Evolutionary conservation across 1,284 basidiomycete genomes (phyloP).

Genomic region (Cutaneotrichosporon sp.): DNA sequence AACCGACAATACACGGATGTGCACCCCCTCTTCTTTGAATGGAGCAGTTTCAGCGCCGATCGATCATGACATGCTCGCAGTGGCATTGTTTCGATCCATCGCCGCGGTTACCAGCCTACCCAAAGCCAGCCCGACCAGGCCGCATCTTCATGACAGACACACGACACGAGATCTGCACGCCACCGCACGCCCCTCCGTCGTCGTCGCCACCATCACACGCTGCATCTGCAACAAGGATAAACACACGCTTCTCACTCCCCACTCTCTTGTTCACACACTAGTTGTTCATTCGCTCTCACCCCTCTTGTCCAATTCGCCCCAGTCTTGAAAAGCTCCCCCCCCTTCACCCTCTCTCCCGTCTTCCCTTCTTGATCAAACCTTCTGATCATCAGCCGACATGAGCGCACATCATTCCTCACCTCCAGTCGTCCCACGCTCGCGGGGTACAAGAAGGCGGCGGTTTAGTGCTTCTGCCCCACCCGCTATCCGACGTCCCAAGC

Average conservation of each 20-base stretch:
- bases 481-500: not conserved
- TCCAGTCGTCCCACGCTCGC: not conserved
- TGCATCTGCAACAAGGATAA: not conserved
- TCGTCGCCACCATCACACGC: not conserved
- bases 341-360: not conserved
- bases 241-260: not conserved
- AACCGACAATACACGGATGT: too few relatives aligned
- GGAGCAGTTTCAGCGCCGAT: not conserved
- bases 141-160: not conserved
- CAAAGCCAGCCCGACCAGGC: not conserved
- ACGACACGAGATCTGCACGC: not conserved
- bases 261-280: too few relatives aligned
- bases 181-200: too few relatives aligned
- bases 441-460: slow-evolving; percentile 8
- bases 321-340: not conserved
- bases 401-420: not conserved
- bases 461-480: not conserved
- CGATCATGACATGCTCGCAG: not conserved
- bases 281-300: too few relatives aligned
- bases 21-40: too few relatives aligned
- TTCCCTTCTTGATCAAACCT: too few relatives aligned
- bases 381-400: not conserved
- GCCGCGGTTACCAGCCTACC: not conserved
- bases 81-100: not conserved
- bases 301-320: not conserved